Evolutionary conservation across 768 basidiomycete genomes (phyloP).

Genomic region (Cystobasidiopsis lactophilus): DNA sequence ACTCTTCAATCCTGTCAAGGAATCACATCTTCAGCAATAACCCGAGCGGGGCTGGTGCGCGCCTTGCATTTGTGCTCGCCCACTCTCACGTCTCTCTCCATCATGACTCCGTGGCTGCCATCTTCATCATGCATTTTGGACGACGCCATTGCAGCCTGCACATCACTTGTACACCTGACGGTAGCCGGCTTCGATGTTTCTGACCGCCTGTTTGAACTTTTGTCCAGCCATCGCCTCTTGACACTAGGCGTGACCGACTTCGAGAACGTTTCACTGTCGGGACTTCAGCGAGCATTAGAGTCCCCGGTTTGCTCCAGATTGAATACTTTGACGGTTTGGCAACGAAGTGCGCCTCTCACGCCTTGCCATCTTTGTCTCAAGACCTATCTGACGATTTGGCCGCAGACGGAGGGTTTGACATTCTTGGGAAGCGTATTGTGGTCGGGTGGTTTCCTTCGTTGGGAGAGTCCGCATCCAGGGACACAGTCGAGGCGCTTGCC

Average conservation of each 20-base stretch:
- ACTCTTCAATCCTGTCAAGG: conserved; percentile 8
- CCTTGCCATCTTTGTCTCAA: no score
- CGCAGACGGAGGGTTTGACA: no score
- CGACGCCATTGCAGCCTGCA: neutral
- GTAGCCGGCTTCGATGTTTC: conserved; percentile 9
- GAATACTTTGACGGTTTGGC: no score
- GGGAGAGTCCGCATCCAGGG: no score
- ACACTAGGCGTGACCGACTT: neutral
- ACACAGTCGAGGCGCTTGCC: no score
- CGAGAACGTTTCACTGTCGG: neutral
- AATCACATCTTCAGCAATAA: conserved; percentile 9
- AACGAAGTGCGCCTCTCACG: no score
- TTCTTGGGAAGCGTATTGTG: no score
- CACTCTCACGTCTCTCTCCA: neutral
- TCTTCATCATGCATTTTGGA: conserved; percentile 1
- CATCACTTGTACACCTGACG: neutral
- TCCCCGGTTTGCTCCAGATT: no score
- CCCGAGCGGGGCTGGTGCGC: conserved; percentile 2
- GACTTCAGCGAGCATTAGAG: no score
- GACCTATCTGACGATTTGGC: no score
- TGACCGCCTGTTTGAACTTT: neutral
- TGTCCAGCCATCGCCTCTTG: neutral
- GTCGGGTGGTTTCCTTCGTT: no score
- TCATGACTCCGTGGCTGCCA: conserved; percentile 10
- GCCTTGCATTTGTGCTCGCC: neutral